Evolutionary conservation across 371 early-diverging fungal genomes (phyloP).

Genomic region (Circinella umbellata): DNA sequence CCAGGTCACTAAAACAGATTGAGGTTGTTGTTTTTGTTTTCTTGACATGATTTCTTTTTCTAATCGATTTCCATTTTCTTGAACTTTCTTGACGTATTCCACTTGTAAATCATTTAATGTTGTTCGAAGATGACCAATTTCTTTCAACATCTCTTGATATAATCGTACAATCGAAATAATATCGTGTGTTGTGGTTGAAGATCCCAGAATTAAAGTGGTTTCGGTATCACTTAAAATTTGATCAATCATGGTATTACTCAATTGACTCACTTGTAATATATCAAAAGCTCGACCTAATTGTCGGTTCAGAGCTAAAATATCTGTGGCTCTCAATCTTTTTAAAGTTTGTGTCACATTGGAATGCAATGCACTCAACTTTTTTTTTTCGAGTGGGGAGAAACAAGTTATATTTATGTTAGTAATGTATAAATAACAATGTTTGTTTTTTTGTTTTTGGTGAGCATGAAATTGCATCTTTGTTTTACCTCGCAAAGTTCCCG

Average conservation of each 20-base stretch:
- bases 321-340: constrained; percentile 1
- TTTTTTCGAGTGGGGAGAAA: too few species aligned
- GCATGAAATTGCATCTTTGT: background rate
- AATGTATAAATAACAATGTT: too few species aligned
- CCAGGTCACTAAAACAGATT: background rate
- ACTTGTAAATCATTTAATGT: constrained; percentile 44
- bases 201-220: constrained; percentile 28
- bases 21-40: constrained; percentile 6
- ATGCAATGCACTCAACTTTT: background rate
- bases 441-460: too few species aligned
- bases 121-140: constrained; percentile 12
- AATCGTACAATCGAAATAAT: background rate
- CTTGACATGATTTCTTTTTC: constrained; percentile 55
- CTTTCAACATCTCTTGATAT: constrained; percentile 10
- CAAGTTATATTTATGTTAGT: too few species aligned
- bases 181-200: constrained; percentile 65
- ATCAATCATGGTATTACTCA: constrained; percentile 12
- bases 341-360: background rate
- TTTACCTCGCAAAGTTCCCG: constrained; percentile 12
- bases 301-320: constrained; percentile 10
- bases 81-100: constrained; percentile 65
- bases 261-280: constrained; percentile 1
- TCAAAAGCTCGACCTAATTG: constrained; percentile 6
- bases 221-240: background rate
- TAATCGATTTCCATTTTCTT: constrained; percentile 38